Evolutionary conservation across 148 eudicot genomes (phyloP).

Genomic region (Rhododendron mucronatum): DNA sequence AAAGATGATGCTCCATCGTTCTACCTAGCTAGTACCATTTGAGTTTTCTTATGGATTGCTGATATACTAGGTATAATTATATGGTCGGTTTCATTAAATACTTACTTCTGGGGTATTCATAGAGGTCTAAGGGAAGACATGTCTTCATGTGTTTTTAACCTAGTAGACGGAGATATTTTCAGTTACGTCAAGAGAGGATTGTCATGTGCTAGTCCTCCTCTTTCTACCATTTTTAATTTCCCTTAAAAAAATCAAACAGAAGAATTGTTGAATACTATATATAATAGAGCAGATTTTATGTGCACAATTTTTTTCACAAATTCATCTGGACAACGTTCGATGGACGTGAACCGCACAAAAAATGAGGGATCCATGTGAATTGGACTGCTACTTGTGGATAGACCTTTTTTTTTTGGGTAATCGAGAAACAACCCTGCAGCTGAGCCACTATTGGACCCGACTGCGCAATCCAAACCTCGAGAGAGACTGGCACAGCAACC

Average conservation of each 20-base stretch:
- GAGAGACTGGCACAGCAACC: too few species aligned
- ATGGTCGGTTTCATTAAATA: neutral
- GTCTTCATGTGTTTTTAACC: neutral
- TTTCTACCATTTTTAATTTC: neutral
- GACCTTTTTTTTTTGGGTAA: too few species aligned
- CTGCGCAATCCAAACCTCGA: too few species aligned
- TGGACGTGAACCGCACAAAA: too few species aligned
- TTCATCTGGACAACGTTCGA: too few species aligned
- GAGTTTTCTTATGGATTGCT: neutral
- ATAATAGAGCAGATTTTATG: neutral
- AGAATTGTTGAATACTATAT: neutral
- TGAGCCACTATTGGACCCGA: too few species aligned
- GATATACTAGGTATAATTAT: neutral
- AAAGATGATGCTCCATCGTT: too few species aligned
- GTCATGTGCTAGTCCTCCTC: neutral
- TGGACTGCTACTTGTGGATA: too few species aligned
- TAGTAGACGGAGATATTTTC: neutral
- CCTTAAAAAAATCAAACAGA: neutral
- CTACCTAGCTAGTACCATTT: neutral
- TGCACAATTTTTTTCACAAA: too few species aligned
- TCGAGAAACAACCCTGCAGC: too few species aligned
- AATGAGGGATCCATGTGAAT: too few species aligned
- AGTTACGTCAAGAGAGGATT: neutral
- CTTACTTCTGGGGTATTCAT: neutral
- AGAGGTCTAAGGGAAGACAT: neutral